Base-by-base conservation (phyloP, 306 rosid species). In the Urtica urens region DNA sequence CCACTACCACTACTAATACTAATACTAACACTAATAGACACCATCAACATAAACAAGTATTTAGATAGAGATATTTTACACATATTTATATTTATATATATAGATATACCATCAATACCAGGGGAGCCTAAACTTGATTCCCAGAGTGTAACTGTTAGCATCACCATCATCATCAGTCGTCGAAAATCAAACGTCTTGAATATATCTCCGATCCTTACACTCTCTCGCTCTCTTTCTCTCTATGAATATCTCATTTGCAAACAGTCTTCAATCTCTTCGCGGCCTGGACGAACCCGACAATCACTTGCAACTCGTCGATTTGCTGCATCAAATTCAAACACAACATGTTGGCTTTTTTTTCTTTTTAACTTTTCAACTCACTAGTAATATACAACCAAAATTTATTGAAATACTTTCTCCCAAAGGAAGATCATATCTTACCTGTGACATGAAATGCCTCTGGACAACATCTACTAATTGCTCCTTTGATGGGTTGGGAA, bases 381-480 rank as follows among this genome's bases (percentile, higher is more conserved):
- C n/a, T n/a, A n/a, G n/a, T n/a, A n/a, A n/a, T n/a, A n/a, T n/a
- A n/a, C n/a, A n/a, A n/a, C n/a, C n/a, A n/a, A n/a, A n/a, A n/a
- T n/a, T n/a, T n/a, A n/a, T n/a, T n/a, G n/a, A n/a, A n/a, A n/a
- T n/a, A n/a, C n/a, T n/a, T n/a, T n/a, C n/a, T n/a, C n/a, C n/a
- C n/a, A n/a, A n/a, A n/a, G n/a, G n/a, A n/a, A n/a, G n/a, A n/a
- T n/a, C n/a, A n/a, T n/a, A n/a, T n/a, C n/a, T n/a, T 76, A 90
- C 99, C 99, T 79, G 99, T 4, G 99, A 81, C 94, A 81, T 77
- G 78, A 90, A 90, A 73, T 90, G 99, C 85, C 99, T 85, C 77
- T 82, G 99, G 46, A 90, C 99, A 49, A 75, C 78, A 64, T 85
- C 95, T 29, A 85, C 74, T 5, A 90, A 74, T 65, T 90, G 95